phyloP scores from a whole-genome alignment of 805 yeast genomes.

The Barnettozyma sucrosica region DNA sequence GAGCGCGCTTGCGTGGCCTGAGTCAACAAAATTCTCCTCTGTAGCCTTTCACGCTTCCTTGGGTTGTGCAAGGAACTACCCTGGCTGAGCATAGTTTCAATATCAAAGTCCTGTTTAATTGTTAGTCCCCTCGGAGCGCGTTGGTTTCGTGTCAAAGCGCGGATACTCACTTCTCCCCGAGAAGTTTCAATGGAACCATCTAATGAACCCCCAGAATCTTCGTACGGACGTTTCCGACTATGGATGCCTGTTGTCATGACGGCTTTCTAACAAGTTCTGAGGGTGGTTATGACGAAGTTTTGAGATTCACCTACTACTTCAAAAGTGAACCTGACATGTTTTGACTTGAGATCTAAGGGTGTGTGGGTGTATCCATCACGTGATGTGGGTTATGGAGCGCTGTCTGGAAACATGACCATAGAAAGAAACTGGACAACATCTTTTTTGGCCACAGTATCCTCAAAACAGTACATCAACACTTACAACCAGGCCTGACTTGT shows the following conservation, averaged over 20 bases:
- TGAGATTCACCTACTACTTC: neutral
- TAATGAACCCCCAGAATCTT: neutral
- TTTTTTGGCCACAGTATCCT: neutral
- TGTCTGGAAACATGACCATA: neutral
- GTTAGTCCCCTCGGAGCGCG: neutral
- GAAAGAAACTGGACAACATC: neutral
- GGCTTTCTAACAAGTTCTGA: neutral
- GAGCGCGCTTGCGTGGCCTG: slow-evolving; percentile 9
- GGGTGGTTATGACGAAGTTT: neutral
- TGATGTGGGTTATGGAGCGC: neutral
- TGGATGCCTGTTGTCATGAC: neutral
- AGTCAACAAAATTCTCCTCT: slow-evolving; percentile 12
- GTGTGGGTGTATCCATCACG: neutral
- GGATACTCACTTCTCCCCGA: neutral
- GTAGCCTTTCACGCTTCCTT: slow-evolving; percentile 8
- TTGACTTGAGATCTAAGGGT: neutral
- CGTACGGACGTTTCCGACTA: neutral
- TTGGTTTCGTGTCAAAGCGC: neutral
- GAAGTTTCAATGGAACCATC: neutral
- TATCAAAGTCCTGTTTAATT: slow-evolving; percentile 11
- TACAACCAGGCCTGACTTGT: neutral
- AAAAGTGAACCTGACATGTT: no score
- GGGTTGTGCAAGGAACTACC: slow-evolving; percentile 6
- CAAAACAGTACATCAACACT: neutral
- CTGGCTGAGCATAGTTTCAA: slow-evolving; percentile 20